A percentile compares a stretch with the other conserved stretches of the same genome.
phyloP scores from a whole-genome alignment of 192 early-diverging fungal genomes.

The Jimgerdemannia lactiflua region DNA sequence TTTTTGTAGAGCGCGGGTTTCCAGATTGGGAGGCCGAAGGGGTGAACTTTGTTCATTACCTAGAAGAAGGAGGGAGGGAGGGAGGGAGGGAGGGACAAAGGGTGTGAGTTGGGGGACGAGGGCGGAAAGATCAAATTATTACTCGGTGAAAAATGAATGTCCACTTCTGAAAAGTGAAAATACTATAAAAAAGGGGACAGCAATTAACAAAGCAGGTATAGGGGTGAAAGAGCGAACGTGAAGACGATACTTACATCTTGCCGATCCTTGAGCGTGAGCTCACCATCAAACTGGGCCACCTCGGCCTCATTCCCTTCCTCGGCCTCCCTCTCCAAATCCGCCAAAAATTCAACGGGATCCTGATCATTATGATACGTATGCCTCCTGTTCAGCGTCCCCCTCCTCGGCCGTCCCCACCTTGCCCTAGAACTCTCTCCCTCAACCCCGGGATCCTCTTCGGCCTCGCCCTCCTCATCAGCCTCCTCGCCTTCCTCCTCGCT shows the following conservation, averaged over 20 bases:
- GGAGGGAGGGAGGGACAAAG: background rate
- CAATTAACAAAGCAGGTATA: background rate
- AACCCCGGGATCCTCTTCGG: background rate
- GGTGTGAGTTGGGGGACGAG: background rate
- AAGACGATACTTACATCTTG: constrained; percentile 42
- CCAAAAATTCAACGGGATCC: constrained; percentile 4
- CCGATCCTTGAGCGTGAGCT: constrained; percentile 54
- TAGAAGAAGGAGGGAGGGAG: constrained; percentile 23
- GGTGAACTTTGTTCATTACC: constrained; percentile 80
- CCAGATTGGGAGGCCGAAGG: constrained; percentile 95
- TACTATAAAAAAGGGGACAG: background rate
- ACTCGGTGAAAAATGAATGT: background rate
- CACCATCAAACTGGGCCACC: constrained; percentile 33
- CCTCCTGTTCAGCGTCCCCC: background rate
- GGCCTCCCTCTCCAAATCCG: constrained; percentile 9
- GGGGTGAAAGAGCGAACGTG: background rate
- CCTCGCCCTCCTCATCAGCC: background rate
- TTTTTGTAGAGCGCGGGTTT: constrained; percentile 98
- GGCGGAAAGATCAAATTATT: background rate
- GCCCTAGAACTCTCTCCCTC: background rate
- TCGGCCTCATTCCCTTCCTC: constrained; percentile 31
- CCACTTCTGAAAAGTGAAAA: background rate
- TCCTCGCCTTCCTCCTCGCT: background rate
- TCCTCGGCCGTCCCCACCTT: background rate
- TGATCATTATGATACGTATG: background rate